phyloP scores from a whole-genome alignment of 1,284 basidiomycete genomes.

The Ustilago hordei region DNA sequence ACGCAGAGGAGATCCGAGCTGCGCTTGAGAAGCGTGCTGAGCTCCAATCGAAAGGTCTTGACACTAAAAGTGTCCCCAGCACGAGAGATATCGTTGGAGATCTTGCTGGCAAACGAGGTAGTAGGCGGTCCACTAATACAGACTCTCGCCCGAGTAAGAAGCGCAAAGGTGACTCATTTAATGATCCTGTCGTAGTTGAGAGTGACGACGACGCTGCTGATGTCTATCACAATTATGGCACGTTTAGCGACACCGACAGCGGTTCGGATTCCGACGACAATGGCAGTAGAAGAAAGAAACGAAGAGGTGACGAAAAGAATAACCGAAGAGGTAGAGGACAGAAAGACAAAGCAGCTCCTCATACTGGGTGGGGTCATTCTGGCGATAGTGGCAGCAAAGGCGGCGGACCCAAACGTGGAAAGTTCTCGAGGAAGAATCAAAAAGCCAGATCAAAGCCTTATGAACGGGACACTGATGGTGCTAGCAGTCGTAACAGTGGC shows the following conservation, averaged over 20 bases:
- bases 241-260: slow-evolving; percentile 15
- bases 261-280: slow-evolving; percentile 1
- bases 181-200: slow-evolving; percentile 20
- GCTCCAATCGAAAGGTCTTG: slow-evolving; percentile 16
- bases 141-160: slow-evolving; percentile 18
- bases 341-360: background rate
- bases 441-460: background rate
- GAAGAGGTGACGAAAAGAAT: slow-evolving; percentile 31
- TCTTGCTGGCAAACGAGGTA: background rate
- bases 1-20: slow-evolving; percentile 25
- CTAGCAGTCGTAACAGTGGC: background rate
- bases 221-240: slow-evolving; percentile 2
- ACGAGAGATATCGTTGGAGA: slow-evolving; percentile 21
- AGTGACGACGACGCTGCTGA: slow-evolving; percentile 4
- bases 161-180: slow-evolving; percentile 5
- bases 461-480: background rate
- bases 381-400: slow-evolving; percentile 16
- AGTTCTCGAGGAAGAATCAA: slow-evolving; percentile 15
- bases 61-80: slow-evolving; percentile 2
- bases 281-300: slow-evolving; percentile 5
- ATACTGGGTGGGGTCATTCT: slow-evolving; percentile 29
- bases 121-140: background rate
- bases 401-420: slow-evolving; percentile 7
- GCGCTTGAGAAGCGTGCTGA: slow-evolving; percentile 26
- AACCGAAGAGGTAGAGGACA: background rate